Conservation (phyloP, 352 stramenopile species). For the Globisporangium iwayamae region DNA sequence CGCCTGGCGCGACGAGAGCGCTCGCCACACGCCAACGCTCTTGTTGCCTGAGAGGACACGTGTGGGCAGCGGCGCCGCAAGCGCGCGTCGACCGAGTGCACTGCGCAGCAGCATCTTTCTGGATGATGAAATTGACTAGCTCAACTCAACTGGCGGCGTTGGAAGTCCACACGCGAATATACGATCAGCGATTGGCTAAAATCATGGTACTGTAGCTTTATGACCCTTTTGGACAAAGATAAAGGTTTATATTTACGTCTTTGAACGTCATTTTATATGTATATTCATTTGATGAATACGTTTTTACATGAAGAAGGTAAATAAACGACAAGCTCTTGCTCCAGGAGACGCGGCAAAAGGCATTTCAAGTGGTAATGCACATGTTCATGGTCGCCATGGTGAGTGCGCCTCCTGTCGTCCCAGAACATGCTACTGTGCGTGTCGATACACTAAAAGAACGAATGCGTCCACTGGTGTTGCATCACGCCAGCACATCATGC, state of each 20-base stretch:
- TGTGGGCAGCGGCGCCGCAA: background rate
- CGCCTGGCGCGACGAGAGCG: conserved; percentile 59
- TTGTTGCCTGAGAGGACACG: background rate
- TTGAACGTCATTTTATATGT: background rate
- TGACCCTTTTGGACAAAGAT: background rate
- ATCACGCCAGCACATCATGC: background rate
- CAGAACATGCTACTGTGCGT: background rate
- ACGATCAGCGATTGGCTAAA: conserved; percentile 16
- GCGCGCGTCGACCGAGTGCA: conserved; percentile 21
- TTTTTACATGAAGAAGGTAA: background rate
- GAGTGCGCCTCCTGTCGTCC: background rate
- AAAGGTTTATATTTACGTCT: background rate
- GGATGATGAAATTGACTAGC: conserved; percentile 7
- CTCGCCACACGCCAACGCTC: conserved; percentile 14
- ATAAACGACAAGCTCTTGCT: background rate
- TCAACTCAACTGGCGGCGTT: background rate
- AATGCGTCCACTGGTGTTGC: background rate
- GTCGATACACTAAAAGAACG: background rate
- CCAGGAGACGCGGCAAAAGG: conserved; percentile 4
- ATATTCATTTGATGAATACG: background rate
- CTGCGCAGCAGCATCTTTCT: conserved; percentile 13
- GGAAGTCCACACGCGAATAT: background rate
- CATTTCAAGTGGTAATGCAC: background rate
- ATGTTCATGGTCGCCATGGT: background rate
- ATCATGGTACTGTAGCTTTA: background rate